Conservation (phyloP, 163 green algal genomes). For the Chlamydomonas reinhardtii region DNA sequence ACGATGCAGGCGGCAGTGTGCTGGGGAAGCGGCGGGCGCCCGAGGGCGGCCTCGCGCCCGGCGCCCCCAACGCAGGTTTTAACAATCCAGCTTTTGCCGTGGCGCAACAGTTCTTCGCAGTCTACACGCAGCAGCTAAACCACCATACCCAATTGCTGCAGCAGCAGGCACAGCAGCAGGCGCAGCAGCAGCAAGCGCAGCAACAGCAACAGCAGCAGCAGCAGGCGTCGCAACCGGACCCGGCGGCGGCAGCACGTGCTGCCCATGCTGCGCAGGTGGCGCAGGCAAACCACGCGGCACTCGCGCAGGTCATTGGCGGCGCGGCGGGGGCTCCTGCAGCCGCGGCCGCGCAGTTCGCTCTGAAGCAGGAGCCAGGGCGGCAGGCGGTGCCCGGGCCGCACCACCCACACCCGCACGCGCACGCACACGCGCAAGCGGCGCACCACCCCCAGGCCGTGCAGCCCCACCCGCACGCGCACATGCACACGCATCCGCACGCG, state of each 20-base stretch:
- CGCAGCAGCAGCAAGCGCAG: slow-evolving; percentile 4
- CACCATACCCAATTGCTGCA: slow-evolving; percentile 18
- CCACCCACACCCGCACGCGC: not conserved
- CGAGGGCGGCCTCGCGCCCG: too few species aligned
- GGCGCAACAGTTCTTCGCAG: slow-evolving; percentile 23
- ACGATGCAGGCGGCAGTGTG: not conserved
- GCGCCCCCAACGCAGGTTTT: too few species aligned
- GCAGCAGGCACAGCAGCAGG: not conserved
- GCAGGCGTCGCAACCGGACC: not conserved
- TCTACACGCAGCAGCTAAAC: slow-evolving; percentile 24
- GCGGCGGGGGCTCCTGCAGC: slow-evolving; percentile 10
- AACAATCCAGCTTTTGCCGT: not conserved
- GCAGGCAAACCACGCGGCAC: not conserved
- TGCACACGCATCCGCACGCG: not conserved
- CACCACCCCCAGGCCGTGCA: not conserved
- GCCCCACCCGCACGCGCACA: not conserved
- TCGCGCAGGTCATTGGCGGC: not conserved
- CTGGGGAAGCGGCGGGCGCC: slow-evolving; percentile 28
- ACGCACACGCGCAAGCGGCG: not conserved
- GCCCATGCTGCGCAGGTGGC: not conserved
- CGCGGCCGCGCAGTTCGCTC: slow-evolving; percentile 8
- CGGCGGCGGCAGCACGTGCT: not conserved
- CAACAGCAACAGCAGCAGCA: slow-evolving; percentile 46
- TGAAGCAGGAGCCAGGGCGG: slow-evolving; percentile 29
- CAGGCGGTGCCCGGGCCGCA: not conserved